A percentile compares a stretch with the other conserved stretches of the same genome.
Conservation (phyloP, 306 rosid genomes). For the Quercus suber region DNA sequence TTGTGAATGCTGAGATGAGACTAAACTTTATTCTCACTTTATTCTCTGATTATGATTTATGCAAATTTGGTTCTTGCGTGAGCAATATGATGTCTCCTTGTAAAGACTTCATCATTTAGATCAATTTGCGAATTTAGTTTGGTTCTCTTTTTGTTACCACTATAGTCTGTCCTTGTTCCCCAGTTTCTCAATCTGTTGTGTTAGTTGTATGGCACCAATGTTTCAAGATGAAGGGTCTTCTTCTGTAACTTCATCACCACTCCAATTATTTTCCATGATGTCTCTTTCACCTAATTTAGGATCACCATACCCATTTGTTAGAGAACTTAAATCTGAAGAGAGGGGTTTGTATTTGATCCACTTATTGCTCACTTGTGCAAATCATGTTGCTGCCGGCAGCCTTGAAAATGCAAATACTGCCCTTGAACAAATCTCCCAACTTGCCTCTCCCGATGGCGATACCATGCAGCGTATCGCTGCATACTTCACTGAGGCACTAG, state of each 20-base stretch:
- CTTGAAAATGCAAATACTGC: constrained; percentile 71
- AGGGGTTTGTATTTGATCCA: constrained; percentile 79
- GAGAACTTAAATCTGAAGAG: constrained; percentile 73
- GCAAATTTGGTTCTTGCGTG: constrained; percentile 5
- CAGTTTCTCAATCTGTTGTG: constrained; percentile 30
- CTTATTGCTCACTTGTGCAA: constrained; percentile 72
- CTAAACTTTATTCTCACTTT: not conserved
- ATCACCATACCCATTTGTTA: constrained; percentile 65
- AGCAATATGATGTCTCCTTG: not conserved
- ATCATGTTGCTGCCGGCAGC: constrained; percentile 64
- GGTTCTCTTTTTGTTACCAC: not conserved
- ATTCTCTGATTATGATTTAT: not conserved
- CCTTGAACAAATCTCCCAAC: constrained; percentile 83
- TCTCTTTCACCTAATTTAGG: constrained; percentile 66
- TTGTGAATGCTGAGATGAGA: not conserved
- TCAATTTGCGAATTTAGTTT: constrained; percentile 7
- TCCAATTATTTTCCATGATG: constrained; percentile 64
- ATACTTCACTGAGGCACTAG: constrained; percentile 76
- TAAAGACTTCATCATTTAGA: constrained; percentile 5
- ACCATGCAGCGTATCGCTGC: constrained; percentile 89
- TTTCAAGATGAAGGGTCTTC: constrained; percentile 76
- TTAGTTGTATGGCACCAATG: constrained; percentile 41
- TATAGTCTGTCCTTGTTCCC: constrained; percentile 13
- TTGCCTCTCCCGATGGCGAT: constrained; percentile 74
- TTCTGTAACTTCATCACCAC: constrained; percentile 57